Percentiles rank a stretch among this genome's conserved stretches.
These are phyloP conservation scores for Ophiocordyceps camponoti-leonardi DNA, from an alignment of 2,329 filamentous ascomycete genomes.

Conservation along the genomic window DNA sequence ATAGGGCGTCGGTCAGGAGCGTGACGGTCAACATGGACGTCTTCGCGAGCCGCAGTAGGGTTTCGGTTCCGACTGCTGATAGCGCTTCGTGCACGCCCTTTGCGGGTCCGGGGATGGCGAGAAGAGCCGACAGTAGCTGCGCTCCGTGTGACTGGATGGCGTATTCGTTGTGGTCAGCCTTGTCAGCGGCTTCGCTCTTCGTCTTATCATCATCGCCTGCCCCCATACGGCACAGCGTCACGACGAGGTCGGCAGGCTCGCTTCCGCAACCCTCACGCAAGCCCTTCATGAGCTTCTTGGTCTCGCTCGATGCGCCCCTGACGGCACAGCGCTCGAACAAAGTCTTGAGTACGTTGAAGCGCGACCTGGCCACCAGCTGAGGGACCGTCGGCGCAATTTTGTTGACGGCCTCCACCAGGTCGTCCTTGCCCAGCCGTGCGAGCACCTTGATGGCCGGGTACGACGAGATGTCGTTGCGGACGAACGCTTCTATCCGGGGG, in stretches of 20 bases:
- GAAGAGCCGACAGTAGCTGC: conserved; percentile 63
- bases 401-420: conserved; percentile 56
- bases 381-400: conserved; percentile 58
- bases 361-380: conserved; percentile 54
- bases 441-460: conserved; percentile 76
- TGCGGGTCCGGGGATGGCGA: conserved; percentile 54
- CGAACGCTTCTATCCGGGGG: conserved; percentile 59
- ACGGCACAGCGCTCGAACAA: conserved; percentile 69
- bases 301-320: conserved; percentile 40
- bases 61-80: conserved; percentile 35
- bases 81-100: conserved; percentile 60
- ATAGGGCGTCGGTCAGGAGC: conserved; percentile 32
- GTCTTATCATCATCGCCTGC: conserved; percentile 10
- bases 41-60: conserved; percentile 46
- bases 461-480: conserved; percentile 77
- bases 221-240: conserved; percentile 29
- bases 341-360: conserved; percentile 63
- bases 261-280: conserved; percentile 29
- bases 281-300: conserved; percentile 27
- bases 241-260: conserved; percentile 28
- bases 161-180: conserved; percentile 36
- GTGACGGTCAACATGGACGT: conserved; percentile 29
- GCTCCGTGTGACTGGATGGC: conserved; percentile 53
- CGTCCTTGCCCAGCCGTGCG: conserved; percentile 71
- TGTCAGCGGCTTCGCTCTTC: conserved; percentile 17